Conservation (phyloP, 192 early-diverging fungal genomes). For the Rhizophagus clarus region DNA sequence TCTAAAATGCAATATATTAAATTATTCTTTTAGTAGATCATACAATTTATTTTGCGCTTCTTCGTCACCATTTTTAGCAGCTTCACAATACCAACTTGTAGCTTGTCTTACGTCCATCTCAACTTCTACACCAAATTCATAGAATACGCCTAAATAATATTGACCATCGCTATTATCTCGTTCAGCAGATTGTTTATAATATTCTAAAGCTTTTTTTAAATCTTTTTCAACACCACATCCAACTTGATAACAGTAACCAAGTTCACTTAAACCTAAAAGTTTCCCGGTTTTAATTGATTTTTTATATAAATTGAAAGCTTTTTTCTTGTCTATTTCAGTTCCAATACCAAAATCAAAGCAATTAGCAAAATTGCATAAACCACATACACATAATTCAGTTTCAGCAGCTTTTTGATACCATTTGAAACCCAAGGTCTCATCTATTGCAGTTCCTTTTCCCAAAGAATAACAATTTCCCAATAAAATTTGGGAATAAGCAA, state of each 20-base stretch:
- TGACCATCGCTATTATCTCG: conserved; percentile 58
- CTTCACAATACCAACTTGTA: conserved; percentile 64
- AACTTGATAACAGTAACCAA: conserved; percentile 83
- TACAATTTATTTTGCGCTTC: not conserved
- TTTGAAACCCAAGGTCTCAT: not conserved
- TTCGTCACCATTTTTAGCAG: conserved; percentile 45
- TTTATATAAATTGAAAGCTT: conserved; percentile 66
- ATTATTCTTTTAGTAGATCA: not conserved
- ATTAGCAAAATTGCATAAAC: conserved; percentile 56
- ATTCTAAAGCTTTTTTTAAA: conserved; percentile 54
- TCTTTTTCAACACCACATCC: conserved; percentile 68
- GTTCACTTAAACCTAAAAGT: conserved; percentile 75
- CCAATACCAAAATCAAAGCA: conserved; percentile 66
- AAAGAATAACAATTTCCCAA: conserved; percentile 9
- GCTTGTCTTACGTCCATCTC: conserved; percentile 50
- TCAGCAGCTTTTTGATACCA: not conserved
- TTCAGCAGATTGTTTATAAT: conserved; percentile 55
- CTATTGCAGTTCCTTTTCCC: not conserved
- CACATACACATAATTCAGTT: not conserved
- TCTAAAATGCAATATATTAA: not conserved
- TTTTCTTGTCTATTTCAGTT: conserved; percentile 46
- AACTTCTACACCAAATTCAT: conserved; percentile 62
- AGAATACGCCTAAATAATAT: conserved; percentile 61
- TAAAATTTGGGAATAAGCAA: not conserved
- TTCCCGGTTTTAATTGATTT: conserved; percentile 69